These are phyloP conservation scores for Spergularia marina DNA, from an alignment of 148 eudicot species.

Conservation along the genomic window DNA sequence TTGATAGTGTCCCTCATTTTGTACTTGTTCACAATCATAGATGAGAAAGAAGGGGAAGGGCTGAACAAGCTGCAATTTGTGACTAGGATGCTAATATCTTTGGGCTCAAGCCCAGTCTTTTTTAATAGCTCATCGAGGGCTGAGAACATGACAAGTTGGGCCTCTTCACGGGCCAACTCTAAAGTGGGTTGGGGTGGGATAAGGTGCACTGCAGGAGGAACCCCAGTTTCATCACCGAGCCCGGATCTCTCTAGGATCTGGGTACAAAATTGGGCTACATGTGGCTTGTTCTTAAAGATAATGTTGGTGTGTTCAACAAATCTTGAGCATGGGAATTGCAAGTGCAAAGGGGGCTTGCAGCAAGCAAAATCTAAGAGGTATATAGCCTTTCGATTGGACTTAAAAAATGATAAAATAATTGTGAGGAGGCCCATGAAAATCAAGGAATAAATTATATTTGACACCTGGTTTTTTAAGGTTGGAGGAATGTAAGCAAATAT, in stretches of 20 bases:
- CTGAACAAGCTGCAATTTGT: conserved; percentile 48
- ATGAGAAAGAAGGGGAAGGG: conserved; percentile 45
- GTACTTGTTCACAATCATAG: conserved; percentile 40
- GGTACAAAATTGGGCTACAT: conserved; percentile 33
- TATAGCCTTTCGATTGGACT: conserved; percentile 27
- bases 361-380: conserved; percentile 52
- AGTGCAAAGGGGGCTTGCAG: conserved; percentile 30
- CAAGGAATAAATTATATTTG: no score
- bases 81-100: conserved; percentile 35
- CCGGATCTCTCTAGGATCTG: conserved; percentile 43
- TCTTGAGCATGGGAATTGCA: conserved; percentile 33
- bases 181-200: conserved; percentile 40
- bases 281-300: conserved; percentile 24
- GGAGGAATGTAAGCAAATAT: background rate
- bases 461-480: background rate
- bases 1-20: conserved; percentile 35
- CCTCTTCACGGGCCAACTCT: conserved; percentile 30
- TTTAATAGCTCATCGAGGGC: conserved; percentile 31
- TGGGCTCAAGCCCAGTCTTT: conserved; percentile 28
- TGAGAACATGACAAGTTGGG: conserved; percentile 34
- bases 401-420: conserved; percentile 20
- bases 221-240: conserved; percentile 40
- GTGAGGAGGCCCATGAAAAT: conserved; percentile 14
- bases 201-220: conserved; percentile 38
- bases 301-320: conserved; percentile 39